Base-by-base conservation (phyloP, 179 eudicot genomes). In the Beta lomatogona region DNA sequence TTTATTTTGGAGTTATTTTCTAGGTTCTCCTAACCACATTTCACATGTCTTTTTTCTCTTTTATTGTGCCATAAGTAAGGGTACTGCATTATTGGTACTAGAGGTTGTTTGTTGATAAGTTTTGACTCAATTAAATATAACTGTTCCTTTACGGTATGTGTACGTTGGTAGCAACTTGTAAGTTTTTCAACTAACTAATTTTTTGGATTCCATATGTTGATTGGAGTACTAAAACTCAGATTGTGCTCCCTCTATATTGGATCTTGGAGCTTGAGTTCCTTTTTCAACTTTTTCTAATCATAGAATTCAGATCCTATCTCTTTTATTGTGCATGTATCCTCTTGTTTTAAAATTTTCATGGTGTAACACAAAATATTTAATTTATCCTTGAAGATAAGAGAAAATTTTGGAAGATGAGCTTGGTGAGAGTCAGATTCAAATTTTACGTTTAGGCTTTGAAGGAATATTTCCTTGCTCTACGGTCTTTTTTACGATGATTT, bases 131-230 rank as follows among this genome's bases (percentile, higher is more conserved):
- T 41, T 53, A 55, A 64, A 72, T 73, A 54, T 13, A 57, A 73
- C 71, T 52, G 82, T 78, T 59, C 55, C 87, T 82, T 85, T 74
- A 85, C 83, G 87, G 82, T 73, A 14, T 61, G 59, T 72, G 81
- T 82, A 82, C 74, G 82, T 60, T 82, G 74, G 25, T 53, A 81
- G 14, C 78, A 66, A 75, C 67, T 75, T 73, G 54, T 54, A 58
- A 22, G 28, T 15, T 16, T 71, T 66, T 54, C 77, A 71, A 67
- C 72, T 36, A 81, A 60, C 86, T 79, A 44, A 44, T 76, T 72
- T 50, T 73, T 64, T 64, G 36, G 75, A 9, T 50, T 15, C 19
- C 1, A 10, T 16, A 21, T 44, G 44, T 22, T 50, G 28, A 31
- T 41, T 44, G 12, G 31, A 10, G 76, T 53, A 72, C 58, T 66